Evolutionary conservation across 2,329 filamentous ascomycete species (phyloP).

Genomic region (Cladosporium sp.): DNA sequence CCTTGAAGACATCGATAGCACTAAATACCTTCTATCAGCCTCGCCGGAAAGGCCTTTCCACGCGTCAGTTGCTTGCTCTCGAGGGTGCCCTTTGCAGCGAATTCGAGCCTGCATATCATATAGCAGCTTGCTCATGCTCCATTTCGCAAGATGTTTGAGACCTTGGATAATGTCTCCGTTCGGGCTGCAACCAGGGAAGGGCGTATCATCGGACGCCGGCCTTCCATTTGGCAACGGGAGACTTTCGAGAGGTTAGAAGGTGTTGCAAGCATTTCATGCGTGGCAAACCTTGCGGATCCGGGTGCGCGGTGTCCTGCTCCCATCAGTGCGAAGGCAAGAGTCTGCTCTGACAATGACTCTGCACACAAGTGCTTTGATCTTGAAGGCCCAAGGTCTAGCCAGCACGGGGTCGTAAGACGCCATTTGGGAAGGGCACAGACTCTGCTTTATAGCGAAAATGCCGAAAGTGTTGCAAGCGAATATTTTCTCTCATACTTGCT

Average conservation of each 20-base stretch:
- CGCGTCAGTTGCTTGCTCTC: neutral
- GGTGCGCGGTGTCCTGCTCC: neutral
- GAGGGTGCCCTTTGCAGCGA: neutral
- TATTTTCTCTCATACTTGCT: slow-evolving; percentile 3
- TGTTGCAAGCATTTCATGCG: neutral
- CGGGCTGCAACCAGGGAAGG: neutral
- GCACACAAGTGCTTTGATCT: neutral
- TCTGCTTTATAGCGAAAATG: neutral
- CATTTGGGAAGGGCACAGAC: neutral
- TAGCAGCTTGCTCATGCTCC: neutral
- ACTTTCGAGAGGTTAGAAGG: neutral
- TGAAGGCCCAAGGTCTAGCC: neutral
- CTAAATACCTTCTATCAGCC: neutral
- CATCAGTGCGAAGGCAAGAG: neutral
- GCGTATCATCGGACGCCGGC: neutral
- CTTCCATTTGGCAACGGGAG: neutral
- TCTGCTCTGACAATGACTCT: neutral
- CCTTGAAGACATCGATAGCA: neutral
- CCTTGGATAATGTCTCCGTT: neutral
- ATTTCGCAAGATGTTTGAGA: neutral
- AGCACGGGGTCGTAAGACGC: neutral
- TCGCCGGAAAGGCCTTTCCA: neutral
- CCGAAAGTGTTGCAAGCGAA: neutral
- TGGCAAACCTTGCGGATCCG: neutral
- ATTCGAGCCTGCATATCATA: neutral